Evolutionary conservation across 2,329 filamentous ascomycete genomes (phyloP), one percentile per base, ranked within the genome.

Genomic region (Tolypocladium guangdongense): DNA sequence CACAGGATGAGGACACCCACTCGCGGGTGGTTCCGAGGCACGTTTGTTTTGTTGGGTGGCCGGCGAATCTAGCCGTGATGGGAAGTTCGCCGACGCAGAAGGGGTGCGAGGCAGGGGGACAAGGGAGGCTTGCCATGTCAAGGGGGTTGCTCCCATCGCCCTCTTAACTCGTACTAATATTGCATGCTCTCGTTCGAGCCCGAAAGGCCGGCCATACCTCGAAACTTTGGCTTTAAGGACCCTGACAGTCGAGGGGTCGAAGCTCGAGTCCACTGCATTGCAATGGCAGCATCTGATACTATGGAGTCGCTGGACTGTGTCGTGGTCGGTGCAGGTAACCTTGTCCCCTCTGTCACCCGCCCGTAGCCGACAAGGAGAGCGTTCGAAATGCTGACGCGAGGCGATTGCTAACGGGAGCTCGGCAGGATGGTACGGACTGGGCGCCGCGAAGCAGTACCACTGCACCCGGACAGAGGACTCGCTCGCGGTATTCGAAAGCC

Each of bases 391-490:
- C 5, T 20, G 3, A 30, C 24, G 41, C n/a, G n/a, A n/a, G n/a
- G n/a, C n/a, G n/a, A n/a, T 20, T 24, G 8, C 41, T 47, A 16
- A 50, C 32, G 18, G 3, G 24, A 22, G 7, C 5, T 3, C 22
- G 12, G 11, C 24, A 68, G 63, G 67, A 32, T 67, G 62, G 71
- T 74, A 72, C 62, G 85, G 84, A 24, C 71, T 88, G 35, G 77
- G 74, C 1, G 75, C 78, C 22, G 80, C 84, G 49, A 84, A 84
- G 66, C 80, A 80, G 24, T 83, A 81, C 62, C 76, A 77, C 52
- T 72, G 81, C 57, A 63, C 83, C 39, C 74, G 86, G 58, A 84
- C 83, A 1, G 63, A 71, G n/a, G 71, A 74, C 52, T 76, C 75
- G 2, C 63, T 88, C 27, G 68, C 76, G 1, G 63, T 88, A 11